Evolutionary conservation across 169 alveolate genomes (phyloP).

Genomic region (Plasmodium relictum): DNA sequence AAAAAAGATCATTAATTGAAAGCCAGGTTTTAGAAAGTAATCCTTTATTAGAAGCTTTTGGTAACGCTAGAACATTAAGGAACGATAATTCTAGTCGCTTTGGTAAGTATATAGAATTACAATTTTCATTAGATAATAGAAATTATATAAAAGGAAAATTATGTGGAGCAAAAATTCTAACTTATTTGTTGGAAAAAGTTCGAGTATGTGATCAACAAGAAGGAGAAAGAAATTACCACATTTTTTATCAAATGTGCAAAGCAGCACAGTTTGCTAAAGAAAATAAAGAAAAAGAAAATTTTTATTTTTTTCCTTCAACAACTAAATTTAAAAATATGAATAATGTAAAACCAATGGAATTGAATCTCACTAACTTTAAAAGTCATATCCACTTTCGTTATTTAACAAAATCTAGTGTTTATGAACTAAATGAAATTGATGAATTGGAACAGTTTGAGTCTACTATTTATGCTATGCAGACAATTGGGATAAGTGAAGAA

Average conservation of each 20-base stretch:
- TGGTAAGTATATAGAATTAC: slow-evolving; percentile 99
- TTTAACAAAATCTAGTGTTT: slow-evolving; percentile 83
- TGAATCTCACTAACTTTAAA: slow-evolving; percentile 69
- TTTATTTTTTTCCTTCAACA: slow-evolving; percentile 76
- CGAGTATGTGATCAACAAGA: slow-evolving; percentile 95
- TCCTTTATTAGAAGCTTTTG: slow-evolving; percentile 99
- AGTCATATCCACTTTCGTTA: slow-evolving; percentile 68
- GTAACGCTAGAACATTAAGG: slow-evolving; percentile 97
- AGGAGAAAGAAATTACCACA: slow-evolving; percentile 98
- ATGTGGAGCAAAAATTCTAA: slow-evolving; percentile 96
- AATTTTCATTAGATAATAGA: slow-evolving; percentile 80
- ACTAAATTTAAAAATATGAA: slow-evolving; percentile 25
- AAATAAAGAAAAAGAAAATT: slow-evolving; percentile 18
- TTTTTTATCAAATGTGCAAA: slow-evolving; percentile 95
- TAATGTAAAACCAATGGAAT: slow-evolving; percentile 48
- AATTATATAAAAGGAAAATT: slow-evolving; percentile 87
- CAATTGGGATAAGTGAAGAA: slow-evolving; percentile 87
- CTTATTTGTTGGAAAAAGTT: slow-evolving; percentile 97
- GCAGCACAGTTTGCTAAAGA: slow-evolving; percentile 84
- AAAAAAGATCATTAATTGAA: slow-evolving; percentile 85
- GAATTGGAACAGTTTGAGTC: slow-evolving; percentile 91
- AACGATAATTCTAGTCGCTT: slow-evolving; percentile 97
- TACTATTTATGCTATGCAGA: slow-evolving; percentile 92
- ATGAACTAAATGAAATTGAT: slow-evolving; percentile 85
- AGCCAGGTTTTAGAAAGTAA: slow-evolving; percentile 96